Evolutionary conservation across 2,329 filamentous ascomycete species (phyloP).

Genomic region (Cryphonectria carpinicola): DNA sequence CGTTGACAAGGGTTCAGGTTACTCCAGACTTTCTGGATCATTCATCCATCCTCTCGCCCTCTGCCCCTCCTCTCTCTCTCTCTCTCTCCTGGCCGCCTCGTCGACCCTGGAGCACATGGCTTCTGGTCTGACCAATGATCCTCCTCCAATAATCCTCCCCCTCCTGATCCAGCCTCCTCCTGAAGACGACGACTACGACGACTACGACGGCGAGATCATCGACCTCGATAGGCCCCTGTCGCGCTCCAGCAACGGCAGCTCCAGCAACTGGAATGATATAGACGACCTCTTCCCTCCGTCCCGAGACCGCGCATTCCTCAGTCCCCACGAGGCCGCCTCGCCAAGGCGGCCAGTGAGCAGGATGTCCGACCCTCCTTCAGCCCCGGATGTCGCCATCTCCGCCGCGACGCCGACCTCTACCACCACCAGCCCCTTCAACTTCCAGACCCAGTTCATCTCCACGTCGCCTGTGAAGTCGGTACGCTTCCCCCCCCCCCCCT

Average conservation of each 20-base stretch:
- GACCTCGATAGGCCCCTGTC: constrained; percentile 34
- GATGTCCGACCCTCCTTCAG: constrained; percentile 40
- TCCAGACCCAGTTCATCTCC: constrained; percentile 79
- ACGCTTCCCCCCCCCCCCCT: constrained; percentile 37
- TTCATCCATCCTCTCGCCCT: background rate
- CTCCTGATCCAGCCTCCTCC: constrained; percentile 50
- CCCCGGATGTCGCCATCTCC: constrained; percentile 31
- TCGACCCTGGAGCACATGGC: constrained; percentile 52
- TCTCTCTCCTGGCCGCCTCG: constrained; percentile 1
- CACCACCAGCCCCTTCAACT: constrained; percentile 82
- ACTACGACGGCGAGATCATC: constrained; percentile 31
- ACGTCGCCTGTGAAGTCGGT: constrained; percentile 79
- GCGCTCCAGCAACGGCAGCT: constrained; percentile 31
- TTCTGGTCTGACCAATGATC: constrained; percentile 59
- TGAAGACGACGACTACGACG: constrained; percentile 41
- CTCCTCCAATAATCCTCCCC: constrained; percentile 68
- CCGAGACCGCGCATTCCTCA: constrained; percentile 33
- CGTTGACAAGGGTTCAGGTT: constrained; percentile 12
- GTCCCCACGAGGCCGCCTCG: constrained; percentile 33
- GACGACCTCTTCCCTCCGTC: constrained; percentile 21
- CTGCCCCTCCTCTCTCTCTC: background rate
- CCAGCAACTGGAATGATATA: constrained; percentile 29
- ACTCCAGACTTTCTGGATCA: constrained; percentile 2
- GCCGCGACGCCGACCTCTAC: constrained; percentile 33
- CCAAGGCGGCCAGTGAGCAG: constrained; percentile 35